phyloP scores from a whole-genome alignment of 176 grass and related monocot genomes.

The Oryza rufipogon region DNA sequence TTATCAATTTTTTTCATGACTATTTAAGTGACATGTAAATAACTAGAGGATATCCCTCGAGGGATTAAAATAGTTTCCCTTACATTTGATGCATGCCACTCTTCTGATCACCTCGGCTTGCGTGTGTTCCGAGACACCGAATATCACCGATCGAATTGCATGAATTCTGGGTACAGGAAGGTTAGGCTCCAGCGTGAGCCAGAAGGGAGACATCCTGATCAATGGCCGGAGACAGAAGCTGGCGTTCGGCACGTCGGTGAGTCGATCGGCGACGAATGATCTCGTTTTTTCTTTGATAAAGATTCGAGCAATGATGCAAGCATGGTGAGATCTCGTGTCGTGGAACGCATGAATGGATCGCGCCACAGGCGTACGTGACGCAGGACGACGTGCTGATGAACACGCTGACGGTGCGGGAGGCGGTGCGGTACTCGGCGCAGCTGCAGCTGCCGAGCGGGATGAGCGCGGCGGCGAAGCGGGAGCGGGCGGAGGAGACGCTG shows the following conservation, averaged over 20 bases:
- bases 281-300: not conserved
- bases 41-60: no score
- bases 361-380: constrained; percentile 76
- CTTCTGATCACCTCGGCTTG: not conserved
- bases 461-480: constrained; percentile 51
- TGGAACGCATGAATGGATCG: not conserved
- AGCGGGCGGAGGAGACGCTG: constrained; percentile 76
- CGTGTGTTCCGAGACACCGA: not conserved
- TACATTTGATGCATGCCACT: not conserved
- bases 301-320: no score
- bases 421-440: constrained; percentile 71
- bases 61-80: not conserved
- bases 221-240: constrained; percentile 70
- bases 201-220: constrained; percentile 82
- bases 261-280: not conserved
- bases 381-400: constrained; percentile 95
- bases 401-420: constrained; percentile 85
- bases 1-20: no score
- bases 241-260: constrained; percentile 76
- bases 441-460: constrained; percentile 79
- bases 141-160: not conserved
- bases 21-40: no score
- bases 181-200: constrained; percentile 61
- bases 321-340: not conserved
- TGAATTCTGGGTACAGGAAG: constrained; percentile 48